Evolutionary conservation across 148 eudicot genomes (phyloP).

Genomic region (Camellia lanceoleosa): DNA sequence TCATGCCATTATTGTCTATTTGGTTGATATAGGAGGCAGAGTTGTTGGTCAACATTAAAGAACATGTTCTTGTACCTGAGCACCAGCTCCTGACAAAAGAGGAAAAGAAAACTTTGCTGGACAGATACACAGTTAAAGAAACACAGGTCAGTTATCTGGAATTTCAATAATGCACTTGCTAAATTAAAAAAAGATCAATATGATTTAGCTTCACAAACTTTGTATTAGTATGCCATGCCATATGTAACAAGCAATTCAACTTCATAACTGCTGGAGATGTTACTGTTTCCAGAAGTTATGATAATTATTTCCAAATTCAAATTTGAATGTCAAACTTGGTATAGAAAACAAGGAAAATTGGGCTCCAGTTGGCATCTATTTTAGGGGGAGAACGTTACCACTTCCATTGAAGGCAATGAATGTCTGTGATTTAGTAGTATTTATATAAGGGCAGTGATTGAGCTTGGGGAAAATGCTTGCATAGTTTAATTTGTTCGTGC

Average conservation of each 20-base stretch:
- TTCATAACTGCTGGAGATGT: background rate
- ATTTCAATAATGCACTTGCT: background rate
- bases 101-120: slow-evolving; percentile 82
- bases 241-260: background rate
- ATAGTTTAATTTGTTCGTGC: background rate
- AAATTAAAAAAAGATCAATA: background rate
- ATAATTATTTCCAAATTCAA: background rate
- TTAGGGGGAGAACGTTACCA: background rate
- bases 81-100: slow-evolving; percentile 71
- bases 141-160: slow-evolving; percentile 65
- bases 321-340: background rate
- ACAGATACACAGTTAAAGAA: slow-evolving; percentile 85
- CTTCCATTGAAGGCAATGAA: background rate
- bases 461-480: background rate
- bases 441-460: background rate
- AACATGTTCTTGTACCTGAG: slow-evolving; percentile 89
- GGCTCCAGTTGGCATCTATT: background rate
- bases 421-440: too few relatives aligned
- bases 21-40: slow-evolving; percentile 64
- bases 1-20: background rate
- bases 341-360: background rate
- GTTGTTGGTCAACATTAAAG: slow-evolving; percentile 73
- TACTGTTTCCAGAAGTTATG: background rate
- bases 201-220: background rate
- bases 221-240: background rate